Evolutionary conservation across 2,329 filamentous ascomycete genomes (phyloP).

Genomic region (Karstenula rhodostoma): DNA sequence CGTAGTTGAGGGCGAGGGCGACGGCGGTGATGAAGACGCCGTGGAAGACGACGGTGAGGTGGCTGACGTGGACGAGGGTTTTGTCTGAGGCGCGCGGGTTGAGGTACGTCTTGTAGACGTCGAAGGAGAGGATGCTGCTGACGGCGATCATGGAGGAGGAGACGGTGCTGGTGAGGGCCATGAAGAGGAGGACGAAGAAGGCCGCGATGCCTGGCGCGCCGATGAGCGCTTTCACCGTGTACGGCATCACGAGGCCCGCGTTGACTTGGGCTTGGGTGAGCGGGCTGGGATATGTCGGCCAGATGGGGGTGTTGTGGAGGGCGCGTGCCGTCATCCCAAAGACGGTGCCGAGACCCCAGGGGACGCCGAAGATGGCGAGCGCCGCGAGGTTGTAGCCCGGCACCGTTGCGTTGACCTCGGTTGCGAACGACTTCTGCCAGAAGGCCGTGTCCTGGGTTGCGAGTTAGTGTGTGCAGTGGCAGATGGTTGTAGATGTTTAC

Average conservation of each 20-base stretch:
- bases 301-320: conserved; percentile 57
- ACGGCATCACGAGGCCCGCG: conserved; percentile 49
- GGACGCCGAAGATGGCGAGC: conserved; percentile 63
- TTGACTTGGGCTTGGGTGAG: conserved; percentile 50
- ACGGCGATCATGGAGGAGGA: conserved; percentile 63
- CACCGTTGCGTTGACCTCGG: conserved; percentile 55
- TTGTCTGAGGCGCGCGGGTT: conserved; percentile 56
- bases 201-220: conserved; percentile 50
- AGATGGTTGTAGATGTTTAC: background rate
- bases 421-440: conserved; percentile 62
- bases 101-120: conserved; percentile 62
- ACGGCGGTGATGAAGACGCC: conserved; percentile 57
- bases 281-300: conserved; percentile 61
- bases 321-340: conserved; percentile 50
- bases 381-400: conserved; percentile 62
- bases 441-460: conserved; percentile 61
- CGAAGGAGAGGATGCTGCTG: conserved; percentile 62
- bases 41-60: conserved; percentile 61
- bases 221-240: conserved; percentile 49
- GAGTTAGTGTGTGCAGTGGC: background rate
- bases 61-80: conserved; percentile 54
- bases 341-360: conserved; percentile 62
- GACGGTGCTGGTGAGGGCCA: conserved; percentile 57
- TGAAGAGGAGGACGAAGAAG: conserved; percentile 50
- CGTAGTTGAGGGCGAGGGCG: conserved; percentile 62